Conservation (phyloP, 768 basidiomycete species). For the Mycena metata region DNA sequence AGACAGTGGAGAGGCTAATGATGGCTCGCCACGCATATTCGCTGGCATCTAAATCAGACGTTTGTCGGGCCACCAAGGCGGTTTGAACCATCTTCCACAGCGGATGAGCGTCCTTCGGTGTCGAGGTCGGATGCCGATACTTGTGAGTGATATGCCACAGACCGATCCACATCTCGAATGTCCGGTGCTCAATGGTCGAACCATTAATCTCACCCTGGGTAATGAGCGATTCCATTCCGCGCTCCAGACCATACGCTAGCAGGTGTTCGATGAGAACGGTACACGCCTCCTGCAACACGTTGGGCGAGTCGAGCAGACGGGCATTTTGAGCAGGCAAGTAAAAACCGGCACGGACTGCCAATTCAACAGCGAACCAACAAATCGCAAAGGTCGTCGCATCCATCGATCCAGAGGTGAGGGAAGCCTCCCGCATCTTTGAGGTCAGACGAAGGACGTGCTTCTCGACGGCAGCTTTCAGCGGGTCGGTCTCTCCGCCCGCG, state of each 20-base stretch:
- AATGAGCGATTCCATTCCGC: conserved; percentile 59
- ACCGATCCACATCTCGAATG: conserved; percentile 81
- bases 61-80: conserved; percentile 46
- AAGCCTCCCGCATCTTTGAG: conserved; percentile 53
- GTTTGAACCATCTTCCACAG: conserved; percentile 63
- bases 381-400: conserved; percentile 58
- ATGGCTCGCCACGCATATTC: conserved; percentile 82
- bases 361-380: conserved; percentile 77
- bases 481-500: conserved; percentile 48
- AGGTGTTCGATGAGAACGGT: conserved; percentile 64
- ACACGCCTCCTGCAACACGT: conserved; percentile 47
- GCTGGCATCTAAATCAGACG: conserved; percentile 59
- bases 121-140: conserved; percentile 30
- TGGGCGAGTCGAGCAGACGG: conserved; percentile 25
- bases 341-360: conserved; percentile 59
- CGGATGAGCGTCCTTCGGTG: conserved; percentile 43
- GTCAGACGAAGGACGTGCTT: conserved; percentile 55
- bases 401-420: conserved; percentile 47
- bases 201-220: conserved; percentile 53
- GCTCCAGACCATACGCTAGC: conserved; percentile 65
- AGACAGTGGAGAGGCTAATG: conserved; percentile 78
- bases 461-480: conserved; percentile 51
- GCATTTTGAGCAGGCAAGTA: conserved; percentile 39
- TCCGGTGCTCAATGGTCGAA: conserved; percentile 54
- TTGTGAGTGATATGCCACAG: conserved; percentile 68